phyloP scores from a whole-genome alignment of 768 basidiomycete genomes.

The Rubroboletus pulcherrimus region DNA sequence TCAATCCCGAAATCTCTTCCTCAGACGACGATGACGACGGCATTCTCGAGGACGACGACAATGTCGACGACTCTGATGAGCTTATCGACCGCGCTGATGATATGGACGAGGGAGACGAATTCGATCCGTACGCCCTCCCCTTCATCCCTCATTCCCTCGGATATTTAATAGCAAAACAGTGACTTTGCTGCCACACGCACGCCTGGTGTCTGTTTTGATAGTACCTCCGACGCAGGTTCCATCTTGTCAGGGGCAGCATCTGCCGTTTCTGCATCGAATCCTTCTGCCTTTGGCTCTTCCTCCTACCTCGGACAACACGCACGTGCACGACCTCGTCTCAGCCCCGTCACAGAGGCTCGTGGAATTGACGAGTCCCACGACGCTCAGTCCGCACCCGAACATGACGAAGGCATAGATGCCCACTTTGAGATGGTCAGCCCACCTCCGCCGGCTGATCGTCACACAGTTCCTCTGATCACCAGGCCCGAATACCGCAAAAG shows the following conservation, averaged over 20 bases:
- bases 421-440: slow-evolving; percentile 58
- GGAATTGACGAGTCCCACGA: slow-evolving; percentile 29
- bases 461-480: slow-evolving; percentile 16
- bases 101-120: slow-evolving; percentile 68
- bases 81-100: slow-evolving; percentile 45
- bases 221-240: slow-evolving; percentile 61
- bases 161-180: slow-evolving; percentile 33
- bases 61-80: slow-evolving; percentile 50
- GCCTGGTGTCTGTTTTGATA: slow-evolving; percentile 49
- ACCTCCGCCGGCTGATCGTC: slow-evolving; percentile 23
- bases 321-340: slow-evolving; percentile 48
- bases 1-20: slow-evolving; percentile 48
- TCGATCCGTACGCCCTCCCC: slow-evolving; percentile 63
- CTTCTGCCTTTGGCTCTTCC: slow-evolving; percentile 50
- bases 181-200: slow-evolving; percentile 65
- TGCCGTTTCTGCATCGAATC: slow-evolving; percentile 49
- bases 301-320: slow-evolving; percentile 35
- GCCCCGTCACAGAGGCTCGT: slow-evolving; percentile 59
- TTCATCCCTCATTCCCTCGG: background rate
- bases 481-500: slow-evolving; percentile 29
- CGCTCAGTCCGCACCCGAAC: slow-evolving; percentile 18
- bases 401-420: slow-evolving; percentile 33
- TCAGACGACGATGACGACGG: slow-evolving; percentile 53
- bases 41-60: slow-evolving; percentile 46
- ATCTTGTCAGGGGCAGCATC: slow-evolving; percentile 51